phyloP scores from a whole-genome alignment of 1,284 basidiomycete genomes.

The Cryptococcus sp. region DNA sequence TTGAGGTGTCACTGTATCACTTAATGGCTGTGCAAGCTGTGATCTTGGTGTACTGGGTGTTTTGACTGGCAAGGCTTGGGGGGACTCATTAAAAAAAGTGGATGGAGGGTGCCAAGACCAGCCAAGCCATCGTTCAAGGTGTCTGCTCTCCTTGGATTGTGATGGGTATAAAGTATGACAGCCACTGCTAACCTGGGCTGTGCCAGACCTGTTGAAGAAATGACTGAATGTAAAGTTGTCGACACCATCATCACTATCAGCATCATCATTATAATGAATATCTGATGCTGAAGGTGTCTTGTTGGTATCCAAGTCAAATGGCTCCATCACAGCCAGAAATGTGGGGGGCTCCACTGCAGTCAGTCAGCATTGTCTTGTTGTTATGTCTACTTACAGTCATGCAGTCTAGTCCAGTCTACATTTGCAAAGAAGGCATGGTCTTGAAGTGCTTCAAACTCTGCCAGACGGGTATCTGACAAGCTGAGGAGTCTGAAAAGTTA shows the following conservation, averaged over 20 bases:
- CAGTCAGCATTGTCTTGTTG: neutral
- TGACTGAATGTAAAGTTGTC: conserved; percentile 10
- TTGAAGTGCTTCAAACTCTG: neutral
- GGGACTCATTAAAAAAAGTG: neutral
- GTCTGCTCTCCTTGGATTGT: neutral
- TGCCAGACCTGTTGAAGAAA: conserved; percentile 5
- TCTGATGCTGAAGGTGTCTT: conserved; percentile 2
- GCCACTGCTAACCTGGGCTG: neutral
- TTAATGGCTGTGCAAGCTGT: neutral
- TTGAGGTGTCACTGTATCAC: neutral
- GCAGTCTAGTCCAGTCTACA: neutral
- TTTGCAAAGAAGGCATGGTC: neutral
- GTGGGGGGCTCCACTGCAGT: neutral
- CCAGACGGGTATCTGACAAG: neutral
- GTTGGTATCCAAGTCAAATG: neutral
- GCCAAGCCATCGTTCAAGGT: conserved; percentile 8
- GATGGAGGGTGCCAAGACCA: conserved; percentile 14
- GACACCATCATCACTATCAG: neutral
- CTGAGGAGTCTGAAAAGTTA: neutral
- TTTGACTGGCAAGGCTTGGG: neutral
- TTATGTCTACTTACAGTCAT: neutral
- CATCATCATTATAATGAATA: too few relatives aligned
- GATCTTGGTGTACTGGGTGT: neutral
- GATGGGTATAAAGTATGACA: neutral
- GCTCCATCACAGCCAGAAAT: neutral